Percentiles rank a stretch among this genome's conserved stretches.
Evolutionary conservation across 2,329 filamentous ascomycete genomes (phyloP).

Genomic region (Rhinocladiella mackenziei): DNA sequence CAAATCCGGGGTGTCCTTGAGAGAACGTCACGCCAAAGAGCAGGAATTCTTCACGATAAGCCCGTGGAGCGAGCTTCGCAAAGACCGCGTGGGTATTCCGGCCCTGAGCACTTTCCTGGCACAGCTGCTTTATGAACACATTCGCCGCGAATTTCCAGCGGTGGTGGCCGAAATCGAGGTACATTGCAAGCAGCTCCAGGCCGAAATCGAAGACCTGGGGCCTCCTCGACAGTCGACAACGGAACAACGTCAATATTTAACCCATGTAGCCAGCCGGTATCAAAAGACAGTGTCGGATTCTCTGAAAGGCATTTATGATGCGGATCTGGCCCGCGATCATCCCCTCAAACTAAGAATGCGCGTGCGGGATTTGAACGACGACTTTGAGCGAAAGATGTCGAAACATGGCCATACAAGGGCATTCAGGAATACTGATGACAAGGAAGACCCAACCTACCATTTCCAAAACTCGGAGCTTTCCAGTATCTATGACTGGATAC

Average conservation of each 20-base stretch:
- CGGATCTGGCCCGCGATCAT: background rate
- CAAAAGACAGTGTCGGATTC: constrained; percentile 36
- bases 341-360: constrained; percentile 1
- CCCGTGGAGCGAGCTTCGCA: constrained; percentile 39
- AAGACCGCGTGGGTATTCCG: constrained; percentile 41
- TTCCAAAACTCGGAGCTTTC: background rate
- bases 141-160: constrained; percentile 44
- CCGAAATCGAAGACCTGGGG: constrained; percentile 35
- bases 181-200: constrained; percentile 31
- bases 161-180: constrained; percentile 40
- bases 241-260: constrained; percentile 38
- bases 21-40: constrained; percentile 34
- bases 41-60: constrained; percentile 34
- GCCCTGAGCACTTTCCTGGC: constrained; percentile 33
- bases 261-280: constrained; percentile 39
- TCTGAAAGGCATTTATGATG: constrained; percentile 24
- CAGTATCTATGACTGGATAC: constrained; percentile 38
- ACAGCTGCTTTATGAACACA: constrained; percentile 42
- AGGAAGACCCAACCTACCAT: constrained; percentile 1
- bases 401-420: constrained; percentile 1
- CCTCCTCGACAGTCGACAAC: constrained; percentile 33
- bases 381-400: background rate
- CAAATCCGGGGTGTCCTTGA: constrained; percentile 20
- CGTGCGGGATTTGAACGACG: background rate
- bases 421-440: constrained; percentile 3